A percentile compares a stretch with the other conserved stretches of the same genome.
These are phyloP conservation scores for Fusarium denticulatum DNA, from an alignment of 2,329 filamentous ascomycete genomes.

Conservation along the genomic window DNA sequence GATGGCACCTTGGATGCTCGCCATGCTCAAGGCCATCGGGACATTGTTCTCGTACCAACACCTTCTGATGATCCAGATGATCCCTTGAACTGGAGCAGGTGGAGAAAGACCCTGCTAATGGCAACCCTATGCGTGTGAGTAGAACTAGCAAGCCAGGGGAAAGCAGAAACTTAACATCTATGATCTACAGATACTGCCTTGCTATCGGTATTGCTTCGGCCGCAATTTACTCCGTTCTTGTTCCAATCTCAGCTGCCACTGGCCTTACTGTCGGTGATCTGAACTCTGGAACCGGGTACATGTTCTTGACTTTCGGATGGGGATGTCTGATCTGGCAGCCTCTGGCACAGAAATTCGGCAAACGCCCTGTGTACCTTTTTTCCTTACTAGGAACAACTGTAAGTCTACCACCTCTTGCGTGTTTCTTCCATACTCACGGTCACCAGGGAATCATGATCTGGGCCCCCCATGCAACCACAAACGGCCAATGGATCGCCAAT, in stretches of 20 bases:
- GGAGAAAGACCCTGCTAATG: background rate
- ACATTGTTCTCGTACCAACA: background rate
- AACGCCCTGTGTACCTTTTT: background rate
- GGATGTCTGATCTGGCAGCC: background rate
- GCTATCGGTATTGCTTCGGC: background rate
- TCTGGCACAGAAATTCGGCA: background rate
- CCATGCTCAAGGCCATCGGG: background rate
- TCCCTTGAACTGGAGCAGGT: background rate
- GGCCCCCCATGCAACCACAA: background rate
- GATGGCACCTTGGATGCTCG: background rate
- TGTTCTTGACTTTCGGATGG: background rate
- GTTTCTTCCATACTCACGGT: background rate
- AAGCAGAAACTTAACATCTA: fast-evolving
- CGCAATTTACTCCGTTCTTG: background rate
- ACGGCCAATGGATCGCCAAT: background rate
- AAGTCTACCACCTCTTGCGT: fast-evolving
- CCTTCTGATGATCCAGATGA: background rate
- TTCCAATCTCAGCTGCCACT: background rate
- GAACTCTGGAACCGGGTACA: background rate
- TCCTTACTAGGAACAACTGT: background rate
- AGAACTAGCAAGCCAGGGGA: no score
- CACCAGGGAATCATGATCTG: background rate
- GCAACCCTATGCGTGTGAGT: background rate
- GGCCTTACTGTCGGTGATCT: background rate
- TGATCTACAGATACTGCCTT: background rate